Base-by-base conservation (phyloP, 1,284 basidiomycete genomes). In the Apiotrichum sp. region DNA sequence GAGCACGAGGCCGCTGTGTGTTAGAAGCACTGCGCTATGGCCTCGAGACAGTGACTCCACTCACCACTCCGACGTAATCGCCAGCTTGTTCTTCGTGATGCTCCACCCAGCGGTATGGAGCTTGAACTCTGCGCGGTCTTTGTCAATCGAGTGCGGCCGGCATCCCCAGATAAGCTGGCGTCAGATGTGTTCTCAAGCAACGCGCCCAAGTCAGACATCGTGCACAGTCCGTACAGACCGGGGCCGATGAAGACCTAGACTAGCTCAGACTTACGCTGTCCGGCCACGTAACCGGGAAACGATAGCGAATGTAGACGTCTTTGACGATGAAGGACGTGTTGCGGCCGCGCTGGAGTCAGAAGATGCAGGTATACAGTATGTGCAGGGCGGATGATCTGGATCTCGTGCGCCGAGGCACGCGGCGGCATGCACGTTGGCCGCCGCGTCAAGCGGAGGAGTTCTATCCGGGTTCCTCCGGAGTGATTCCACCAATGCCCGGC, bases 231-330 rank as follows among this genome's bases (percentile, higher is more conserved):
- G 57, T 52, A 74, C 74, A 0, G 68, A 65, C 29, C 29, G 29
- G 29, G 29, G 29, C 29, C 29, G 29, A 29, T 29, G 29, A 3
- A 29, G 29, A 29, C 29, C 3, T 3, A 29, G 29, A 29, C 29
- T 29, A 3, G 29, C 4, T 47, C 6, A 3, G 3, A 61, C 69
- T 58, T 53, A 74, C 74, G 0, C 68, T 64, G 54, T 76, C 73
- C 6, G 74, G 74, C 52, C 70, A 76, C 3, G 68, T 74, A 6
- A 73, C 64, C 0, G 74, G 74, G 53, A 69, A 71, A 44, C 68
- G 64, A 40, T 62, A 65, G 3, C 56, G 57, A n/a, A 65, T 48
- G n/a, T 50, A 48, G 6, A 56, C 36, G 34, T 65, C 64, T 48
- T 71, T 71, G 35, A 74, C 56, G 54, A 74, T 71, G 42, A 70